Evolutionary conservation across 805 yeast species (phyloP).

Genomic region (Kregervanrija fluxuum): DNA sequence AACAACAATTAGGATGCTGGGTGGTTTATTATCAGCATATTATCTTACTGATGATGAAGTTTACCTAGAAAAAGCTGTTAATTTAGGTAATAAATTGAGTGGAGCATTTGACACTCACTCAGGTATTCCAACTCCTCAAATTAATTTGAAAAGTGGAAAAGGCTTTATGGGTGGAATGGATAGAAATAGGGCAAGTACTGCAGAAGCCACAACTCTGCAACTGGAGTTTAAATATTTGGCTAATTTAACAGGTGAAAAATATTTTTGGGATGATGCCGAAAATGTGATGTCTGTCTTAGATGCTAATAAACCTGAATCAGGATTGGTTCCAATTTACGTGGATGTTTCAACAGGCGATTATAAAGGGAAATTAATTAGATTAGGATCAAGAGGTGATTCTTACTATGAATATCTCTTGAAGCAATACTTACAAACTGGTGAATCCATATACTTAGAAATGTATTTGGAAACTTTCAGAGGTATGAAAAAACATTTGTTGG

Average conservation of each 20-base stretch:
- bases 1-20: slow-evolving; percentile 91
- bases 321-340: slow-evolving; percentile 77
- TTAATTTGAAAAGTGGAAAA: slow-evolving; percentile 58
- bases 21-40: slow-evolving; percentile 83
- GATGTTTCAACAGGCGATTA: slow-evolving; percentile 68
- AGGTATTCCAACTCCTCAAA: slow-evolving; percentile 75
- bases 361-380: slow-evolving; percentile 56
- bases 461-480: slow-evolving; percentile 75
- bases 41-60: slow-evolving; percentile 62
- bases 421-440: slow-evolving; percentile 74
- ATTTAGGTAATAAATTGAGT: slow-evolving; percentile 64
- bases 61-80: slow-evolving; percentile 71
- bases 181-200: slow-evolving; percentile 78
- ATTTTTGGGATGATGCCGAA: slow-evolving; percentile 77
- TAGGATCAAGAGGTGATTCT: slow-evolving; percentile 91
- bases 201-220: slow-evolving; percentile 84
- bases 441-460: slow-evolving; percentile 63
- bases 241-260: slow-evolving; percentile 66
- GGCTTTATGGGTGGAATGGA: slow-evolving; percentile 51
- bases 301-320: slow-evolving; percentile 48
- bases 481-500: slow-evolving; percentile 58
- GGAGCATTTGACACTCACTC: slow-evolving; percentile 60
- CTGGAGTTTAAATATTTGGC: slow-evolving; percentile 80
- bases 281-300: slow-evolving; percentile 66
- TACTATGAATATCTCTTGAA: slow-evolving; percentile 85